Base-by-base conservation (phyloP, 352 stramenopile genomes). In the Phytophthora meadii region DNA sequence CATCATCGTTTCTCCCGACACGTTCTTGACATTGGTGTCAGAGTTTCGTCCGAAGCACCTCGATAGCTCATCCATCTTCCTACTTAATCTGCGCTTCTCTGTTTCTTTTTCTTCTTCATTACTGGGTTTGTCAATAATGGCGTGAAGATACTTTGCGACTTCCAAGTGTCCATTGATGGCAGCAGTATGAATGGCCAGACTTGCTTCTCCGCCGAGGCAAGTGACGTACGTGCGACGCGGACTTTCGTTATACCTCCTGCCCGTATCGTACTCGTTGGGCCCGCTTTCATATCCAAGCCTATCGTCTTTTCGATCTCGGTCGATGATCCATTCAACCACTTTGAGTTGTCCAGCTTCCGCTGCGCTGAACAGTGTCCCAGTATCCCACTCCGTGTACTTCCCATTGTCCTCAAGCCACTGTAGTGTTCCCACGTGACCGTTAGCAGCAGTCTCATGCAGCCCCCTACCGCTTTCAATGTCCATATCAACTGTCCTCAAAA, bases 81-180 rank as follows among this genome's bases (percentile, higher is more conserved):
- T 49, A 3, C 17, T 45, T 11, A 68, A n/a, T 46, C 52, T 39
- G 39, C 10, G 17, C 2, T 41, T 46, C 14, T 61, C 51, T 39
- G 17, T 51, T 41, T 5, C 17, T 49, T 40, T 7, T 34, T 66
- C 48, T 14, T 37, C 37, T 2, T 34, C 1, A 14, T 57, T 44
- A 0, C 24, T 9, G 10, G 60, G 52, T 24, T 40, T 57, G 17
- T 57, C 45, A 5, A 55, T 32, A 11, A 24, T 39, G 15, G 61
- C 37, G 7, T 14, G 46, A 12, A 69, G 40, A 28, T 56, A 64
- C 25, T 69, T 58, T 15, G 61, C 61, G 34, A 69, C 45, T 15
- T 69, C 52, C n/a, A 69, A 25, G 19, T 69, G 52, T 3, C 53
- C 61, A 40, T 64, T 63, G 5, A 63, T 39, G 37, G 60, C 60